These are phyloP conservation scores for Irpex sp. DNA, from an alignment of 1,284 basidiomycete genomes.

Conservation along the genomic window DNA sequence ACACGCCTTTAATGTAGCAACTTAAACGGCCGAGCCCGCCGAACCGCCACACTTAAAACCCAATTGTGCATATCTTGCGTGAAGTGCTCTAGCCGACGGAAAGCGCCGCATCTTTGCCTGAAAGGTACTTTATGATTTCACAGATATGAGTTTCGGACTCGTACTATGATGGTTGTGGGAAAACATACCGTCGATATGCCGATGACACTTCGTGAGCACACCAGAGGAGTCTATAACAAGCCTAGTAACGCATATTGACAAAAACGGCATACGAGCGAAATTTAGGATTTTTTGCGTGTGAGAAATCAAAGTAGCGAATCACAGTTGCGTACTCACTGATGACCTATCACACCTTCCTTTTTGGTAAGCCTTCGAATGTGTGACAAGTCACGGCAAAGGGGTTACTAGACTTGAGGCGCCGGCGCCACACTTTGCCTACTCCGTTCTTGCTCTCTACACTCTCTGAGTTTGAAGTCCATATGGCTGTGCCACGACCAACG, in stretches of 20 bases:
- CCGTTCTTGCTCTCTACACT: background rate
- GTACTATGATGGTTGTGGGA: no score
- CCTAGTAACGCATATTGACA: no score
- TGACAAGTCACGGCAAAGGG: background rate
- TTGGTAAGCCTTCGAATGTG: background rate
- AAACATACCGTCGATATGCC: no score
- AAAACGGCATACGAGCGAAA: no score
- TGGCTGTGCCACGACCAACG: constrained; percentile 62
- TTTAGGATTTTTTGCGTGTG: no score
- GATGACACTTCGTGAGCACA: no score
- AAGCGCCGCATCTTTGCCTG: background rate
- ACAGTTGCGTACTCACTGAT: background rate
- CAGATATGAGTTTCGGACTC: no score
- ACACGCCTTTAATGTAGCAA: background rate
- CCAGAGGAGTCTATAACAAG: no score
- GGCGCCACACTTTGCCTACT: background rate
- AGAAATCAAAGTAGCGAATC: no score
- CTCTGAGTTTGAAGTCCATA: constrained; percentile 23
- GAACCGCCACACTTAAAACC: background rate
- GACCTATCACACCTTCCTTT: constrained; percentile 3
- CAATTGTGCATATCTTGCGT: background rate
- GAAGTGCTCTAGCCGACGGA: background rate
- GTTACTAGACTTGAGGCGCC: background rate
- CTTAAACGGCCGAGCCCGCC: background rate
- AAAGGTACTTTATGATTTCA: background rate